Evolutionary conservation across 1,284 basidiomycete species (phyloP), one percentile per base, ranked within the genome.

Genomic region (Hymenochaete sp.): DNA sequence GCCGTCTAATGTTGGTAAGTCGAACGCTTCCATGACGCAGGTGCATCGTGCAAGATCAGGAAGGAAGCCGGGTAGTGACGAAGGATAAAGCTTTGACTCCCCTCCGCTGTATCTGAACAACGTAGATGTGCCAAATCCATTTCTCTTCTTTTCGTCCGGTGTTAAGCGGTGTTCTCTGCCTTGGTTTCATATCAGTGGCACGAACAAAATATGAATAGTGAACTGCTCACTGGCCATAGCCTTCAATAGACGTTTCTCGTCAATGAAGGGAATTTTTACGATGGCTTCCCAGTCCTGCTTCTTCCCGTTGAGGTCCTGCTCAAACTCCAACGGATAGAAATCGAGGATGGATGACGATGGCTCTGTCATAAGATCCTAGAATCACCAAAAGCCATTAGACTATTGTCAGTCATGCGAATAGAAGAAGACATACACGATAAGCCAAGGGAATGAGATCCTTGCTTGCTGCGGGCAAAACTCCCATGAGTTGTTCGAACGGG

Each of bases 231-330:
- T 64, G 29, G 67, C 64, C 93, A 97, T 95, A 1, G 92, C 87
- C 18, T 71, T 71, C 24, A 97, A 66, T 13, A 99, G 64, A 40
- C 90, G 72, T 13, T 70, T 59, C 64, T 96, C 82, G 40, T 97
- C 82, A 52, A 99, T 98, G 65, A 99, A 99, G 0, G 96, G 96
- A 55, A 99, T 98, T 67, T 98, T 98, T 49, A 98, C 92, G 49
- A 98, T 79, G 0, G 95, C 95, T 62, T 99, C 96, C 96, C 96
- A 98, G 27, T 97, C 93, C 57, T 86, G 82, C 62, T 95, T 98
- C 74, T 99, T 98, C 40, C 96, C 96, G 58, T 98, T 98, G 59
- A 97, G 67, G 66, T 99, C 96, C 53, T 79, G 80, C 54, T 91
- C 92, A 55, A 98, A 98, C 44, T 90, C 79, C 11, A 68, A 55